Evolutionary conservation across 1,284 basidiomycete species (phyloP), one percentile per base, ranked within the genome.

Genomic region (Irpex rosettiformis): DNA sequence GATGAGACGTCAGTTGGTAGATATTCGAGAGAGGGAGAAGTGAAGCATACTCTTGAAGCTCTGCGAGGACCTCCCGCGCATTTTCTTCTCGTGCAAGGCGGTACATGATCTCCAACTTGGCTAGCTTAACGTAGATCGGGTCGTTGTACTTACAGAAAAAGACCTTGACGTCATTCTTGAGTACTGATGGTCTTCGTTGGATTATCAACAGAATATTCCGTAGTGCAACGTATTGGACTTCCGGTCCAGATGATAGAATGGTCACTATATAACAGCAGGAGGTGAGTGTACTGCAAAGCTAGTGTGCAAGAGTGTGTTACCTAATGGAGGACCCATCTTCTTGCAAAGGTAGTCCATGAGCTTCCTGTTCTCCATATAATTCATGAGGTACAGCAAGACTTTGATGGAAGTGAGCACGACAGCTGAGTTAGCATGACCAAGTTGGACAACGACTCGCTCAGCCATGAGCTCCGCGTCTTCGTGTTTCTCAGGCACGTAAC

Each of bases 141-240:
- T 99, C 97, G 70, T 98, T 99, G 76, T 99, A 99, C 75, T 98
- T 99, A 88, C 96, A 98, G 77, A 99, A 99, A 77, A 99, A 99
- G 21, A 98, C 94, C 64, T 95, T 93, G 72, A 99, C 96, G 69
- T 99, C 96, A 73, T 98, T 97, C 73, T 94, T 91, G 54, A 99
- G 79, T 13, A 99, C 93, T 42, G 89, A 77, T 6, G 96, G 95
- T 54, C 97, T 83, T 58, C 97, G 85, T 74, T 99, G 97, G 61
- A 99, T 94, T 65, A 99, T 93, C 29, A 99, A 84, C 47, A 98
- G 84, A 69, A 99, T 99, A 72, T 99, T 99, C 57, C 97, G 85
- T 27, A 99, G 78, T 0, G 96, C 94, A 37, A 99, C 96, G 75
- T 98, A 99, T 82, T 99, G 97, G 1, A 99, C 95, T 73, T 99